phyloP scores from a whole-genome alignment of 1,139 yeast genomes.

The Saccharomyces hybrid region DNA sequence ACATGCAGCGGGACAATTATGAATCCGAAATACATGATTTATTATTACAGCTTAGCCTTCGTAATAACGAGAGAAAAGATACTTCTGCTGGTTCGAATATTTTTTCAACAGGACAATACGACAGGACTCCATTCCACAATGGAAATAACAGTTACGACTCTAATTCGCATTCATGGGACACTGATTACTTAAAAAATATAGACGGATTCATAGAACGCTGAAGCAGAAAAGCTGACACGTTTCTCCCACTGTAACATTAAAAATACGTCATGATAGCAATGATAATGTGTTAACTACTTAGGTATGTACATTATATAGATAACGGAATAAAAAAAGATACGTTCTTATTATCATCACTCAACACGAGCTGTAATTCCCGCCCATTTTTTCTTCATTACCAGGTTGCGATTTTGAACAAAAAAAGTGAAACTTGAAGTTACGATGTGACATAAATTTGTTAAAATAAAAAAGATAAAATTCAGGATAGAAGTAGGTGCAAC shows the following conservation, averaged over 20 bases:
- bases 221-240: not conserved
- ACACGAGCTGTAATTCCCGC: not conserved
- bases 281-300: not conserved
- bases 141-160: not conserved
- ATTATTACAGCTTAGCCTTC: constrained; percentile 6
- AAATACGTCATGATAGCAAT: not conserved
- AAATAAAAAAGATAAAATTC: not conserved
- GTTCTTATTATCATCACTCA: not conserved
- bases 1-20: constrained; percentile 12
- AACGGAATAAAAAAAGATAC: not conserved
- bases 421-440: not conserved
- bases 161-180: constrained; percentile 1
- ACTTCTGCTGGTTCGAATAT: constrained; percentile 3
- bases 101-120: constrained; percentile 4
- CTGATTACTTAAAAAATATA: constrained; percentile 2
- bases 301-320: not conserved
- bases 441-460: not conserved
- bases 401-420: not conserved
- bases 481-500: not conserved
- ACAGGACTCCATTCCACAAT: not conserved
- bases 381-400: not conserved
- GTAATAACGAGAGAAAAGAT: constrained; percentile 1
- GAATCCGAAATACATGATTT: constrained; percentile 17
- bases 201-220: not conserved
- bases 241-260: not conserved